Conservation (phyloP, 2,329 filamentous ascomycete species). For the Hypoxylon sp. region DNA sequence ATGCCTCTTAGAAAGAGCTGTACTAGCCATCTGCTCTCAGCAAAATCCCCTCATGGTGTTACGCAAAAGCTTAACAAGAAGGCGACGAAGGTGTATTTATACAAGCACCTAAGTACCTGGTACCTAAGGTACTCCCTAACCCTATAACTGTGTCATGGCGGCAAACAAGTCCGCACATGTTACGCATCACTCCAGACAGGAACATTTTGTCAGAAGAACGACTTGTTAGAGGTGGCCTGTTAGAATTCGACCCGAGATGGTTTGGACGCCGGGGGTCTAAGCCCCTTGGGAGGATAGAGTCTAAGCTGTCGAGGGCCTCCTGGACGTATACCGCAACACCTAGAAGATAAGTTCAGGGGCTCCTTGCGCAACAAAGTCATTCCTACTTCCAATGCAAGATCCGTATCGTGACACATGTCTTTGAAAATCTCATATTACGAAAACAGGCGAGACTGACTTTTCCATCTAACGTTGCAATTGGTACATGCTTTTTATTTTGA, state of each 20-base stretch:
- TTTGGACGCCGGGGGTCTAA: too few relatives aligned
- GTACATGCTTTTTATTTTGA: conserved; percentile 22
- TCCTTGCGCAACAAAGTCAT: not conserved
- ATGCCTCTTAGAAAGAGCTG: not conserved
- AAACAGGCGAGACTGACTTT: not conserved
- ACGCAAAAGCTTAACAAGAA: not conserved
- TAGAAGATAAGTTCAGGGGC: too few relatives aligned
- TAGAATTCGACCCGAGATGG: too few relatives aligned
- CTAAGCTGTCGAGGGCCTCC: too few relatives aligned
- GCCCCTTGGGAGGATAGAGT: too few relatives aligned
- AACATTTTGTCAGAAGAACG: too few relatives aligned
- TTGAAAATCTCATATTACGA: not conserved
- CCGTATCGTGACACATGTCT: too few relatives aligned
- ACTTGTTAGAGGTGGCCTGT: too few relatives aligned
- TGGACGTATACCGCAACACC: too few relatives aligned
- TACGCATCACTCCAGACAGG: not conserved
- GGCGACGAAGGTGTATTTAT: not conserved
- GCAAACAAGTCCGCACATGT: not conserved
- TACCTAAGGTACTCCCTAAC: too few relatives aligned
- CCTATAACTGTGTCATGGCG: not conserved
- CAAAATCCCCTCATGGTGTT: not conserved
- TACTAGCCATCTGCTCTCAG: not conserved
- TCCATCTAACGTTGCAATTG: conserved; percentile 16
- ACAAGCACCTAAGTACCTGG: too few relatives aligned
- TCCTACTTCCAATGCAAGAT: too few relatives aligned